phyloP scores from a whole-genome alignment of 163 green algal genomes.

The Chlamydomonas reinhardtii region DNA sequence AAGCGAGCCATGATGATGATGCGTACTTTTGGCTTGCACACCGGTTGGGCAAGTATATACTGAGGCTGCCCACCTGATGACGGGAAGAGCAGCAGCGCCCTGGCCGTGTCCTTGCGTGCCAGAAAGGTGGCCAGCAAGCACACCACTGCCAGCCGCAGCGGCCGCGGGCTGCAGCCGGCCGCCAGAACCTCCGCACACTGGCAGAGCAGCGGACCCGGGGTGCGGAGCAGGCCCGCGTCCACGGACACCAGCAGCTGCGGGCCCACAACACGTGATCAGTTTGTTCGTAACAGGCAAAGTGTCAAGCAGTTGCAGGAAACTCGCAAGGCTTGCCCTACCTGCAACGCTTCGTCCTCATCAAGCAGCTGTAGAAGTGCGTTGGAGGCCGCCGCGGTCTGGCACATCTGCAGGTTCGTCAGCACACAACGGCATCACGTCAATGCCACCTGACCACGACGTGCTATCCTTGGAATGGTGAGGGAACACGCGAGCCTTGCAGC shows the following conservation, averaged over 20 bases:
- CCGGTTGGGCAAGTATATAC: too few relatives aligned
- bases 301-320: too few relatives aligned
- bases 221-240: background rate
- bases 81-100: conserved; percentile 1
- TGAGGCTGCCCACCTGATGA: background rate
- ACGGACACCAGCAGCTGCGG: conserved; percentile 1
- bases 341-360: background rate
- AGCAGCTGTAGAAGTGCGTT: conserved; percentile 40
- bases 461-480: too few relatives aligned
- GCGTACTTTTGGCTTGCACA: too few relatives aligned
- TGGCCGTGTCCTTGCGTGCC: background rate
- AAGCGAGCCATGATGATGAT: too few relatives aligned
- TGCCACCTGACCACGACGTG: too few relatives aligned
- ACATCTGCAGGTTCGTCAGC: too few relatives aligned
- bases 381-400: conserved; percentile 27
- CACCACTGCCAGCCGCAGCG: conserved; percentile 20
- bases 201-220: background rate
- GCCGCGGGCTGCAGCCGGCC: background rate
- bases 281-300: too few relatives aligned
- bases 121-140: conserved; percentile 36
- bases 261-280: background rate
- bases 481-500: too few relatives aligned
- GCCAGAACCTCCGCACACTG: conserved; percentile 5
- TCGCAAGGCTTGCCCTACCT: conserved; percentile 14
- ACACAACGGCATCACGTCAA: too few relatives aligned